Conservation (phyloP, 805 yeast genomes). For the Danielia oregonensis region DNA sequence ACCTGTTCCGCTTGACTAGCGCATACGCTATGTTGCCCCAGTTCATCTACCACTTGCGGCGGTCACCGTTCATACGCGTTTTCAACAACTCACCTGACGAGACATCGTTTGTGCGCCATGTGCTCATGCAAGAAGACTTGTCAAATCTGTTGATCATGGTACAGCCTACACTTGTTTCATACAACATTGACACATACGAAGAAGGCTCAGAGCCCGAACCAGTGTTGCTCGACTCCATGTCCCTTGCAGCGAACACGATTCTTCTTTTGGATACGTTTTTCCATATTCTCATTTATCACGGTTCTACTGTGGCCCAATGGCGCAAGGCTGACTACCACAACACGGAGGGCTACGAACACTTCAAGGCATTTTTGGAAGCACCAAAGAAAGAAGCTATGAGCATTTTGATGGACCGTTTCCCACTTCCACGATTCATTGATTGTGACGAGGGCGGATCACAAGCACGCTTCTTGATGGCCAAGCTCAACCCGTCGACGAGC, state of each 20-base stretch:
- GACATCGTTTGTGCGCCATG: constrained; percentile 60
- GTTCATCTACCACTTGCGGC: constrained; percentile 61
- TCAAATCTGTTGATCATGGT: constrained; percentile 61
- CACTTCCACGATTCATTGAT: constrained; percentile 68
- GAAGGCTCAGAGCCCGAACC: constrained; percentile 52
- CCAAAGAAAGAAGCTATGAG: constrained; percentile 67
- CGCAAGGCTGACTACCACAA: constrained; percentile 61
- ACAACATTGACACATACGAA: constrained; percentile 41
- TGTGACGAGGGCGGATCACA: constrained; percentile 77
- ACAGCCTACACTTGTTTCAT: constrained; percentile 63
- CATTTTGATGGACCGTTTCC: constrained; percentile 61
- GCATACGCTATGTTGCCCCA: constrained; percentile 58
- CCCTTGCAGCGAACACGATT: constrained; percentile 55
- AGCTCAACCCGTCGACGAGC: constrained; percentile 62
- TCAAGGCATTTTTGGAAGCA: constrained; percentile 54
- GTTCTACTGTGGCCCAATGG: constrained; percentile 66
- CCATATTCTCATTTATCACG: constrained; percentile 65
- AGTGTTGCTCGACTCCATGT: constrained; percentile 60
- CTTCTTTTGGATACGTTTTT: constrained; percentile 64
- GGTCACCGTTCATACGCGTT: constrained; percentile 62
- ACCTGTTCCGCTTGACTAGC: constrained; percentile 47
- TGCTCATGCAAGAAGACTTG: constrained; percentile 58
- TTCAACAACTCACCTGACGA: constrained; percentile 74
- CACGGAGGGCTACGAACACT: constrained; percentile 54
- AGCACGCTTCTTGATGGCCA: constrained; percentile 67